Evolutionary conservation across 2,329 filamentous ascomycete species (phyloP).

Genomic region (Acarospora socialis): DNA sequence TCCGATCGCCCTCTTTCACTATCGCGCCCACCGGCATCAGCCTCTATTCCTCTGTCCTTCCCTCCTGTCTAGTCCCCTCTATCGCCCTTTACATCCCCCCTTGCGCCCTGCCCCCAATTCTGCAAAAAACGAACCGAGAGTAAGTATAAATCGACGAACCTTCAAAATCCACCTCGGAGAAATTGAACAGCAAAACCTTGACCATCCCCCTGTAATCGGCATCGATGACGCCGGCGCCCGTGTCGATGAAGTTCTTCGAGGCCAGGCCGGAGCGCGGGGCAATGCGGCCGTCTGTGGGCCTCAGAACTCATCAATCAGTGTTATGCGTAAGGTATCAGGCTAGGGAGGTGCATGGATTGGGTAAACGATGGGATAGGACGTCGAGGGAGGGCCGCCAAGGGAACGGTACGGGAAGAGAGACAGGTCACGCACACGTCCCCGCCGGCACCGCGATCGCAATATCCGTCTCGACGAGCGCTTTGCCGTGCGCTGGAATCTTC

Average conservation of each 20-base stretch:
- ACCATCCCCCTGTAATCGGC: conserved; percentile 91
- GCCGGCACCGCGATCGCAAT: conserved; percentile 81
- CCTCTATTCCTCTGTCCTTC: conserved; percentile 12
- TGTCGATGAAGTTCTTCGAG: conserved; percentile 90
- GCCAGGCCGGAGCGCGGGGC: conserved; percentile 86
- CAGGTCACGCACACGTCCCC: conserved; percentile 58
- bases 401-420: conserved; percentile 6
- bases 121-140: background rate
- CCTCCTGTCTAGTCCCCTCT: background rate
- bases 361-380: background rate
- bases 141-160: conserved; percentile 13
- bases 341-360: too few relatives aligned
- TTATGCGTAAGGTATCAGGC: too few relatives aligned
- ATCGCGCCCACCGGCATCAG: conserved; percentile 2
- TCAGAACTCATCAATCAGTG: too few relatives aligned
- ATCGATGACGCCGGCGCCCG: conserved; percentile 91
- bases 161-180: conserved; percentile 65
- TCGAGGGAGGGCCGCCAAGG: conserved; percentile 1
- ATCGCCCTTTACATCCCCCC: too few relatives aligned
- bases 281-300: conserved; percentile 70
- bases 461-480: conserved; percentile 78
- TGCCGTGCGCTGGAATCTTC: conserved; percentile 65
- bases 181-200: conserved; percentile 91
- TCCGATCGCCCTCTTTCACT: conserved; percentile 72
- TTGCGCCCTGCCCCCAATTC: too few relatives aligned